A percentile compares a stretch with the other conserved stretches of the same genome.
Evolutionary conservation across 345 rosid species (phyloP).

Genomic region (Pistacia integerrima): DNA sequence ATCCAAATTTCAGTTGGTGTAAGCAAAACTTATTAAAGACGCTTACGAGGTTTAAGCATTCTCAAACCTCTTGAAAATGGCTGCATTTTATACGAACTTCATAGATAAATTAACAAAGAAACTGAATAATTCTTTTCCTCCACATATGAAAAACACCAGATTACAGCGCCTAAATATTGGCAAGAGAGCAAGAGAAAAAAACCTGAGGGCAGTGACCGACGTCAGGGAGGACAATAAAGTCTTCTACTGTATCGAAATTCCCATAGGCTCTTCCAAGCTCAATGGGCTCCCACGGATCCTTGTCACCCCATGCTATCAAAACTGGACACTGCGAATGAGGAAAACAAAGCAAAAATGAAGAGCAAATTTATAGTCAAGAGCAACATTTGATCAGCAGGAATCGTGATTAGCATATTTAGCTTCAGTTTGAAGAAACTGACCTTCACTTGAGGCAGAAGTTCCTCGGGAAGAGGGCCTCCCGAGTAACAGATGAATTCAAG

Average conservation of each 20-base stretch:
- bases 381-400: background rate
- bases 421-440: slow-evolving; percentile 34
- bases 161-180: background rate
- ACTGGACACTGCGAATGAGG: slow-evolving; percentile 68
- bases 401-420: background rate
- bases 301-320: slow-evolving; percentile 89
- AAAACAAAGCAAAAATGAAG: background rate
- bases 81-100: background rate
- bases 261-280: slow-evolving; percentile 70
- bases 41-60: too few relatives aligned
- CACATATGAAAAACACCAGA: background rate
- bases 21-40: background rate
- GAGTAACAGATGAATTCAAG: slow-evolving; percentile 95
- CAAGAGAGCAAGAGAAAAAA: slow-evolving; percentile 21
- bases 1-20: background rate
- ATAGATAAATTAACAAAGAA: background rate
- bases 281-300: slow-evolving; percentile 95
- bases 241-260: slow-evolving; percentile 67
- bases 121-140: background rate
- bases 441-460: slow-evolving; percentile 76
- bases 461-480: slow-evolving; percentile 89
- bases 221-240: slow-evolving; percentile 68
- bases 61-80: background rate
- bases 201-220: slow-evolving; percentile 99
- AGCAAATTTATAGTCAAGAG: background rate